Conservation (phyloP, 306 rosid species). For the Pyrus communis region DNA sequence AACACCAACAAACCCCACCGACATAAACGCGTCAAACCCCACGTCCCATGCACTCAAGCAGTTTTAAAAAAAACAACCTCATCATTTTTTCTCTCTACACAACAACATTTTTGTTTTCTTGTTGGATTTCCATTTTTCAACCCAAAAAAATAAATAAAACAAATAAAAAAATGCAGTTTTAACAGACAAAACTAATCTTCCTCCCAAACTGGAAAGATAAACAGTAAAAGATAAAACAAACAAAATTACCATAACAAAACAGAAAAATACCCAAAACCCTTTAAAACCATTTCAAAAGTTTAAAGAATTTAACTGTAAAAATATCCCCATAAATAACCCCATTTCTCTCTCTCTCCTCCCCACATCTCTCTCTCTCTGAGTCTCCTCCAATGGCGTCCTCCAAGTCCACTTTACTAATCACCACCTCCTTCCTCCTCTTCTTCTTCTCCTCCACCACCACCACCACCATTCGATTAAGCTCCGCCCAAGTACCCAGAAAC, state of each 20-base stretch:
- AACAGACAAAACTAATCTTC: no score
- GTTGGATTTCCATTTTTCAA: no score
- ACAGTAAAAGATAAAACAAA: not conserved
- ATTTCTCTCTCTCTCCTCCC: not conserved
- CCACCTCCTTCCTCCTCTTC: not conserved
- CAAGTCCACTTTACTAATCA: not conserved
- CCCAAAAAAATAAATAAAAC: not conserved
- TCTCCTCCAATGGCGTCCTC: conserved; percentile 11
- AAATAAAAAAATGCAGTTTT: not conserved
- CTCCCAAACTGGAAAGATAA: no score
- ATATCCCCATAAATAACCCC: not conserved
- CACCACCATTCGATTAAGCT: not conserved
- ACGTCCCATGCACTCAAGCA: not conserved
- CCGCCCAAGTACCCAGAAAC: conserved; percentile 4
- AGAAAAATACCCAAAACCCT: not conserved
- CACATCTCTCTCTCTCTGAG: not conserved
- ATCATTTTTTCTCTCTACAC: not conserved
- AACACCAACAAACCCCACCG: conserved; percentile 7
- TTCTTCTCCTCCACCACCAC: not conserved
- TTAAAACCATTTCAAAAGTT: not conserved
- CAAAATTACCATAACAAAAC: not conserved
- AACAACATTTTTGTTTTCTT: no score
- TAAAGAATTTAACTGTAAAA: not conserved
- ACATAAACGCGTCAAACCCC: conserved; percentile 18
- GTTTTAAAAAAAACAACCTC: not conserved